These are phyloP conservation scores for Gentiana straminea DNA, from an alignment of 257 asterid genomes.

Conservation along the genomic window DNA sequence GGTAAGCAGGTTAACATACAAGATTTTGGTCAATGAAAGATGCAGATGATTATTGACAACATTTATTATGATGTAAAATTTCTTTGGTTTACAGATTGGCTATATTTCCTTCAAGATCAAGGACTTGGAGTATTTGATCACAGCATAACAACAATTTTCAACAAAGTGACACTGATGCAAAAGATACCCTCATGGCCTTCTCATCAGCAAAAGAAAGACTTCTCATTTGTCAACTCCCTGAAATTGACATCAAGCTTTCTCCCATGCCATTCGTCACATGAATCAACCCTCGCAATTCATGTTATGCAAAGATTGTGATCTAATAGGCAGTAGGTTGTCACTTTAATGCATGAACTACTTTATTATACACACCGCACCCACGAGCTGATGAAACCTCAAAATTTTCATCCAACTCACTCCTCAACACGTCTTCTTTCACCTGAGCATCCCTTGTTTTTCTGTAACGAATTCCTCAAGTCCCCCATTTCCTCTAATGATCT, in stretches of 20 bases:
- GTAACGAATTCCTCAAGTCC: slow-evolving; percentile 14
- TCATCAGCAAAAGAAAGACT: too few species aligned
- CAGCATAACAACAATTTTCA: slow-evolving; percentile 15
- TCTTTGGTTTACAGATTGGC: slow-evolving; percentile 38
- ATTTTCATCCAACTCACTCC: slow-evolving; percentile 10
- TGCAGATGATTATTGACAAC: not conserved
- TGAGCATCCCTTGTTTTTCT: slow-evolving; percentile 2
- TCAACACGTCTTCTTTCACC: slow-evolving; percentile 3
- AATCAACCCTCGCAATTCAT: too few species aligned
- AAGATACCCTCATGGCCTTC: too few species aligned
- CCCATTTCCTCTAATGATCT: slow-evolving; percentile 32
- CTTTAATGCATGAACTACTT: too few species aligned
- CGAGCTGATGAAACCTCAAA: slow-evolving; percentile 5
- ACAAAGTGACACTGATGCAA: slow-evolving; percentile 14
- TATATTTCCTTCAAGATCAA: slow-evolving; percentile 36
- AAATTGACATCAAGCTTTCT: too few species aligned
- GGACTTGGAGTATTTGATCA: slow-evolving; percentile 36
- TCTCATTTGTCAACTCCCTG: too few species aligned
- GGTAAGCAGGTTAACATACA: not conserved
- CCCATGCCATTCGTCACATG: too few species aligned
- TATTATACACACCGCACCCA: too few species aligned
- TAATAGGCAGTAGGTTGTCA: too few species aligned
- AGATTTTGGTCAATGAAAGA: not conserved
- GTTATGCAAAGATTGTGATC: too few species aligned
- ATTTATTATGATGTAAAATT: not conserved